Conservation (phyloP, 1,139 yeast genomes). For the Maudiozyma humilis region DNA sequence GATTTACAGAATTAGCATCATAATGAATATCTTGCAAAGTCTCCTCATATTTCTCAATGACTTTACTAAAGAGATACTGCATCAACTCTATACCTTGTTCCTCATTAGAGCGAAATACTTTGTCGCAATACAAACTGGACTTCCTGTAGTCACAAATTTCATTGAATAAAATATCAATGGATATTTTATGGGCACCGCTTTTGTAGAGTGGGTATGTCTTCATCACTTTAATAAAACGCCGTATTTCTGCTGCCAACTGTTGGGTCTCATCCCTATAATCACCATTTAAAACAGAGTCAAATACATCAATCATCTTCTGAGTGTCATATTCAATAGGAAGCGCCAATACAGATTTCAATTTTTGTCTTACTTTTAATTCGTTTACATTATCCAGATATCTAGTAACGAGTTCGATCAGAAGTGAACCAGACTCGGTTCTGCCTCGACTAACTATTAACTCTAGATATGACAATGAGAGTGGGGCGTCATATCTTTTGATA, state of each 20-base stretch:
- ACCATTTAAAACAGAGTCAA: constrained; percentile 32
- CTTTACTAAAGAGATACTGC: constrained; percentile 27
- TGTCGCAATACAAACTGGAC: constrained; percentile 56
- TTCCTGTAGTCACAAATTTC: constrained; percentile 49
- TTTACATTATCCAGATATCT: constrained; percentile 39
- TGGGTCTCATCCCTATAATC: constrained; percentile 15
- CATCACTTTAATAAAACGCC: constrained; percentile 32
- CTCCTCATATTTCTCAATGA: constrained; percentile 11
- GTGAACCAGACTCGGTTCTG: constrained; percentile 36
- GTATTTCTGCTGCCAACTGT: constrained; percentile 10
- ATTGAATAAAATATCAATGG: constrained; percentile 54
- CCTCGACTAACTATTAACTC: constrained; percentile 48
- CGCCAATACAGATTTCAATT: constrained; percentile 36
- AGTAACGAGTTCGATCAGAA: constrained; percentile 49
- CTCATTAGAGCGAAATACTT: constrained; percentile 39
- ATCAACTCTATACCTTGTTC: constrained; percentile 35
- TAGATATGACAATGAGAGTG: constrained; percentile 46
- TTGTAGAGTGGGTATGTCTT: constrained; percentile 53
- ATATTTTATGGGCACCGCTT: constrained; percentile 55
- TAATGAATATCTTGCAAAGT: background rate
- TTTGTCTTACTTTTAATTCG: constrained; percentile 29
- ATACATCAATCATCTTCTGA: constrained; percentile 30
- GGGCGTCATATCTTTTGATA: constrained; percentile 27
- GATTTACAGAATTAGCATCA: background rate
- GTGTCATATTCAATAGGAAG: constrained; percentile 39